Conservation (phyloP, 306 rosid species). For the Fragaria ananassa region DNA sequence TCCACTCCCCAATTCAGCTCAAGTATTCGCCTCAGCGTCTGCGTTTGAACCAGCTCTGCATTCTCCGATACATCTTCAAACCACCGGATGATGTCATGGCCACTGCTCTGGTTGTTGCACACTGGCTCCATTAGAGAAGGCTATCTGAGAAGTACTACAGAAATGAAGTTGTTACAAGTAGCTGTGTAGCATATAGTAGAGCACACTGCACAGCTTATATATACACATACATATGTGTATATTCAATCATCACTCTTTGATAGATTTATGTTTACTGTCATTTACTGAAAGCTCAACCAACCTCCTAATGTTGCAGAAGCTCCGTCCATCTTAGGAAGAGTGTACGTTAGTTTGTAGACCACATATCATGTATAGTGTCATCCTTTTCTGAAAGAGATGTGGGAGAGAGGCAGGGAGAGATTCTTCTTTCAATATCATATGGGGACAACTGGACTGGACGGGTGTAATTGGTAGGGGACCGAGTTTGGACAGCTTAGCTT, state of each 20-base stretch:
- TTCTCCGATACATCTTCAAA: slow-evolving; percentile 59
- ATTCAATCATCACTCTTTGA: neutral
- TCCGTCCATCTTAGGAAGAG: slow-evolving; percentile 10
- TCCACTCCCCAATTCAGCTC: slow-evolving; percentile 63
- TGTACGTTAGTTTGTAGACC: slow-evolving; percentile 38
- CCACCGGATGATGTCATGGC: slow-evolving; percentile 52
- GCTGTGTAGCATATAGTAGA: neutral
- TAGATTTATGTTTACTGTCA: neutral
- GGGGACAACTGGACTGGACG: slow-evolving; percentile 13
- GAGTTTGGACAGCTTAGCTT: slow-evolving; percentile 28
- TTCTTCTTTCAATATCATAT: slow-evolving; percentile 11
- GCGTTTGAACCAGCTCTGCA: slow-evolving; percentile 56
- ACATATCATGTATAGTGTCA: slow-evolving; percentile 35
- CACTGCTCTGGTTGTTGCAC: slow-evolving; percentile 17
- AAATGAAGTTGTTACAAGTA: neutral
- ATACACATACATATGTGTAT: neutral
- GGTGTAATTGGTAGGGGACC: slow-evolving; percentile 33
- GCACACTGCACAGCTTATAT: neutral
- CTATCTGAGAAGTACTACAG: too few species aligned
- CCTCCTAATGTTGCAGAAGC: slow-evolving; percentile 20
- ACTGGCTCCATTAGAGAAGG: slow-evolving; percentile 43
- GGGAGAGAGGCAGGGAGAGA: slow-evolving; percentile 18
- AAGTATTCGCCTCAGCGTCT: slow-evolving; percentile 60
- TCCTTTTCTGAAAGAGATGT: slow-evolving; percentile 12
- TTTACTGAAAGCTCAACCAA: slow-evolving; percentile 24